These are phyloP conservation scores for Rhynchospora breviuscula DNA, from an alignment of 176 grass and related monocot genomes.

Conservation along the genomic window DNA sequence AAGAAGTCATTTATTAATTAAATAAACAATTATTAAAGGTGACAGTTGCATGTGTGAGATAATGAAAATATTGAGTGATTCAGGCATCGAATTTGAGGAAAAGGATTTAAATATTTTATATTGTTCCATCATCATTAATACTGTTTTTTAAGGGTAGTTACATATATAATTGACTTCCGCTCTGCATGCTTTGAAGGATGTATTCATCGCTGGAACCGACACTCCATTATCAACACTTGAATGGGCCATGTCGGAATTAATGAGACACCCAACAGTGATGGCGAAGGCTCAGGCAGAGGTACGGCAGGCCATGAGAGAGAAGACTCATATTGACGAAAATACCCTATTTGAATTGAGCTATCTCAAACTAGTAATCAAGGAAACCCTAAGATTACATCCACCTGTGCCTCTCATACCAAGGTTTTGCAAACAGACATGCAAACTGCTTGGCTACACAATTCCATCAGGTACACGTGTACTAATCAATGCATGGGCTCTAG, in stretches of 20 bases:
- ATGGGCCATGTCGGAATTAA: conserved; percentile 54
- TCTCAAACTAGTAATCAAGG: conserved; percentile 27
- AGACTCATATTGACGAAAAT: conserved; percentile 20
- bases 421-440: not conserved
- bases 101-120: not conserved
- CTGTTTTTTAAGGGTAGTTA: not conserved
- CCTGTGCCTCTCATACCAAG: conserved; percentile 28
- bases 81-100: not conserved
- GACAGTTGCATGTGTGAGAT: too few species aligned
- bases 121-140: too few species aligned
- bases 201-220: conserved; percentile 31
- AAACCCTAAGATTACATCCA: conserved; percentile 29
- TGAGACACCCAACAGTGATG: conserved; percentile 33
- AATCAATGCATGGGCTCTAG: conserved; percentile 22
- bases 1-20: not conserved
- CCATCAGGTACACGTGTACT: conserved; percentile 5
- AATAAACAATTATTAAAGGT: too few species aligned
- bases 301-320: conserved; percentile 5
- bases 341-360: conserved; percentile 29
- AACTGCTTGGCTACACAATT: conserved; percentile 35
- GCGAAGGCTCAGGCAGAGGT: conserved; percentile 39
- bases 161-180: not conserved
- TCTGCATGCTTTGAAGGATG: conserved; percentile 23
- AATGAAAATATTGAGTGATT: not conserved
- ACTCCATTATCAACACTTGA: conserved; percentile 21